phyloP scores from a whole-genome alignment of 371 early-diverging fungal genomes.

The Mortierella sp. region DNA sequence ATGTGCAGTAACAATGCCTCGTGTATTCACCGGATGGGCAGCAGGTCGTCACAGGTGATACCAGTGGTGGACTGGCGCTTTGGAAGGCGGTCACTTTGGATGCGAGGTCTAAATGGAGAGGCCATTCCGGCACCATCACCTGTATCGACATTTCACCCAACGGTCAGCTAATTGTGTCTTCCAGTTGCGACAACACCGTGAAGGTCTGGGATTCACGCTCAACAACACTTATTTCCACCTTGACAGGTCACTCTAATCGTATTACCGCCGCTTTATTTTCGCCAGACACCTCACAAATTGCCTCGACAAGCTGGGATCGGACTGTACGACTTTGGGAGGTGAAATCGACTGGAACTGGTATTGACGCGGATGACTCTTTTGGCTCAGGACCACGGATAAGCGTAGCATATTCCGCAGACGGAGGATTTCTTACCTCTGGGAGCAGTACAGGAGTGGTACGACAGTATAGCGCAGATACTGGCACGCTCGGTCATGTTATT shows the following conservation, averaged over 20 bases:
- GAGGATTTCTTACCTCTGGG: neutral
- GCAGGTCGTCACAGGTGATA: neutral
- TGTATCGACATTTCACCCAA: neutral
- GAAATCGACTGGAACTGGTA: neutral
- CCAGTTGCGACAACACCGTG: neutral
- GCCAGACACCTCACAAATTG: conserved; percentile 4
- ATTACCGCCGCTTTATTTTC: no score
- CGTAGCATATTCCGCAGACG: neutral
- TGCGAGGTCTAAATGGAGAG: neutral
- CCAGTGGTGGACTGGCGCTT: neutral
- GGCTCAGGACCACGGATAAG: neutral
- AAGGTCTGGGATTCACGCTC: neutral
- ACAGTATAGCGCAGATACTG: neutral
- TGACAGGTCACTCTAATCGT: neutral
- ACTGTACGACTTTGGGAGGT: conserved; percentile 19
- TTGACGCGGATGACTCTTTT: neutral
- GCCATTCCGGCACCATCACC: neutral
- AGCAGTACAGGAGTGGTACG: neutral
- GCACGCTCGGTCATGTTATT: neutral
- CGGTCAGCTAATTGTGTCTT: conserved; percentile 2
- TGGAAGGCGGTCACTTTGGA: neutral
- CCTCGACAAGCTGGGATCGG: neutral
- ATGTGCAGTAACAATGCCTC: neutral
- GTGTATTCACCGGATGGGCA: neutral
- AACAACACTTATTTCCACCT: no score